Base-by-base conservation (phyloP, 495 filamentous ascomycete species). In the Penicillium tannophilum region DNA sequence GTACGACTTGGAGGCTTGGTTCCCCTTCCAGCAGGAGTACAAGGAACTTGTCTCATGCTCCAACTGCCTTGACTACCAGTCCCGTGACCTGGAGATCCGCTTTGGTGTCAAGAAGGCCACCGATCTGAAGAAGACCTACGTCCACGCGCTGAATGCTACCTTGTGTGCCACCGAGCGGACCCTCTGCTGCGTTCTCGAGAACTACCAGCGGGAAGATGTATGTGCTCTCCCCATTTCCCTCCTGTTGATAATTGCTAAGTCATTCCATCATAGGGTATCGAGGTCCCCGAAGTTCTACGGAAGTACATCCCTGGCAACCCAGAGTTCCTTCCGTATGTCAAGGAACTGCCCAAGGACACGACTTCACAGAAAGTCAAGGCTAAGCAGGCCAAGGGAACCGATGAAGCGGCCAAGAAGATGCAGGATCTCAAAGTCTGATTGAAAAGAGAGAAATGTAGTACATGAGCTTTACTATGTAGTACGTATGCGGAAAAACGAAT, bases 61-160 rank as follows among this genome's bases (percentile, higher is more conserved):
- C 55, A 97, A 97, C 75, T 97, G 93, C 79, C 94, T 91, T 0
- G 93, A 97, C 71, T 97, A 97, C 80, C 93, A 97, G 77, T 87
- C 90, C 33, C 80, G 93, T 47, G 91, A 88, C 53, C 79, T 97
- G 9, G 91, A 96, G 71, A 96, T 96, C 59, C 82, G 91, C 16
- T 94, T 83, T 65, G 91, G 92, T 19, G 76, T 82, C 19, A 95
- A 95, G 78, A 86, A 86, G 63, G 83, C 89, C 60, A 91, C 87
- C 3, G 89, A 93, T 53, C 76, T 79, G 41, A 90, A 86, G 74
- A 98, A 97, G 82, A 88, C 89, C 56, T 98, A 98, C 73, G 92
- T 95, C 46, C 94, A 98, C 74, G 90, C 89, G 26, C 78, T 98
- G 56, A 98, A 98, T 76, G 87, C 88, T 41, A 97, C 93, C 4